Base-by-base conservation (phyloP, 805 yeast genomes). In the Saturnispora mendoncae region DNA sequence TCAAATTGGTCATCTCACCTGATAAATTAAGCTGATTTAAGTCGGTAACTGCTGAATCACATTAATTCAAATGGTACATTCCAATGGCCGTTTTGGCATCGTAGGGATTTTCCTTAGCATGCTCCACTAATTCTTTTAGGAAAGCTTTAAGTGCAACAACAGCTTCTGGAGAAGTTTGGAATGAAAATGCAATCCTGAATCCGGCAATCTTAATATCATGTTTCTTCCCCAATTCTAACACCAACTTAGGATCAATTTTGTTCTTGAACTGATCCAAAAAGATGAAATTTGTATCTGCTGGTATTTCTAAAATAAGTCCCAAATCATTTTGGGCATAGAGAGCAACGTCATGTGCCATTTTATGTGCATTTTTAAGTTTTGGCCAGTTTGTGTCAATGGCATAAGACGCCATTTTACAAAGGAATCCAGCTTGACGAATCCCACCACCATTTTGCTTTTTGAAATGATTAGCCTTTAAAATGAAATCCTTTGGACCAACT, bases 401-500 rank as follows among this genome's bases (percentile, higher is more conserved):
- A 38, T 71, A 68, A 15, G 70, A 59, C 2, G 94, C 96, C 84
- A 88, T 87, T 42, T 75, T 69, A 7, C 92, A 68, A 52, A 88
- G 68, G 61, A 84, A 63, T 41, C 97, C 97, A 31, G 84, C 69
- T 64, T 88, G 97, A 58, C 97, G 72, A 38, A 88, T 76, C 49
- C 96, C 96, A 51, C 96, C 97, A 57, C 97, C 97, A 51, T 76
- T 75, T 64, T 88, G 96, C 55, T 88, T 88, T 52, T 84, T 81
- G 66, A 87, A 82, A 64, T 87, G 94, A 57, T 78, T 80, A 33
- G 92, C 85, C 54, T 75, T 78, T 52, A 67, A 63, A 47, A 86
- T 79, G 51, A 78, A 71, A 38, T 66, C 63, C 26, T 58, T 53
- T 33, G 67, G 62, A 33, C 95, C 94, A 27, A 86, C 95, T 33